Conservation (phyloP, 805 yeast genomes). For the Saturnispora kantuleensis region DNA sequence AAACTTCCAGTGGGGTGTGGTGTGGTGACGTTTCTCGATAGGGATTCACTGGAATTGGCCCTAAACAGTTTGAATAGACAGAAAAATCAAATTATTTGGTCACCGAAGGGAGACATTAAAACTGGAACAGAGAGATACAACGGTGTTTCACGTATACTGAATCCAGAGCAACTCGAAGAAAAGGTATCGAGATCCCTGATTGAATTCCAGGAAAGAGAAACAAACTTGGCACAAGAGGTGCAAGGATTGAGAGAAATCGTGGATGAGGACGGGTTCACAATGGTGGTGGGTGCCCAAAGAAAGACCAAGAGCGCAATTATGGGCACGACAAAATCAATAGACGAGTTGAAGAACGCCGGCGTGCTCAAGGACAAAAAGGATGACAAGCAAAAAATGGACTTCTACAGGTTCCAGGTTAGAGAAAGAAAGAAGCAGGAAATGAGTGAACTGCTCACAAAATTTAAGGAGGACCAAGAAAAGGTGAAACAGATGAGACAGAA, state of each 20-base stretch:
- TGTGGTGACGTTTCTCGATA: conserved; percentile 64
- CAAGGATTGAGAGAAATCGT: conserved; percentile 50
- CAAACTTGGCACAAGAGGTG: conserved; percentile 45
- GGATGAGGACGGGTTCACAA: conserved; percentile 90
- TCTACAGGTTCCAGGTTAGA: conserved; percentile 92
- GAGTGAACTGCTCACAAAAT: conserved; percentile 74
- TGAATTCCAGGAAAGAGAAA: conserved; percentile 64
- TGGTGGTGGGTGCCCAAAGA: conserved; percentile 80
- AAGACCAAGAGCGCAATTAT: conserved; percentile 66
- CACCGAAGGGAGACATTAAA: conserved; percentile 18
- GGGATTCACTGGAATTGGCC: conserved; percentile 55
- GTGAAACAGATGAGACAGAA: conserved; percentile 70
- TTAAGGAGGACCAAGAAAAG: conserved; percentile 84
- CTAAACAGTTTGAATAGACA: conserved; percentile 50
- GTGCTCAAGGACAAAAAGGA: conserved; percentile 43
- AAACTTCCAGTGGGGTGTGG: conserved; percentile 69
- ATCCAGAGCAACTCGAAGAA: conserved; percentile 41
- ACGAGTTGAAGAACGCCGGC: conserved; percentile 24
- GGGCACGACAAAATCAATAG: conserved; percentile 33
- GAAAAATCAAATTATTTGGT: conserved; percentile 31
- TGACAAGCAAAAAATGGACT: conserved; percentile 76
- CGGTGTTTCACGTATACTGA: conserved; percentile 33
- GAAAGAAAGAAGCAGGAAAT: conserved; percentile 88
- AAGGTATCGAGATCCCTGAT: conserved; percentile 53
- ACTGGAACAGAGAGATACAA: conserved; percentile 34